Evolutionary conservation across 2,329 filamentous ascomycete genomes (phyloP).

Genomic region (Sporothrix euskadiensis): DNA sequence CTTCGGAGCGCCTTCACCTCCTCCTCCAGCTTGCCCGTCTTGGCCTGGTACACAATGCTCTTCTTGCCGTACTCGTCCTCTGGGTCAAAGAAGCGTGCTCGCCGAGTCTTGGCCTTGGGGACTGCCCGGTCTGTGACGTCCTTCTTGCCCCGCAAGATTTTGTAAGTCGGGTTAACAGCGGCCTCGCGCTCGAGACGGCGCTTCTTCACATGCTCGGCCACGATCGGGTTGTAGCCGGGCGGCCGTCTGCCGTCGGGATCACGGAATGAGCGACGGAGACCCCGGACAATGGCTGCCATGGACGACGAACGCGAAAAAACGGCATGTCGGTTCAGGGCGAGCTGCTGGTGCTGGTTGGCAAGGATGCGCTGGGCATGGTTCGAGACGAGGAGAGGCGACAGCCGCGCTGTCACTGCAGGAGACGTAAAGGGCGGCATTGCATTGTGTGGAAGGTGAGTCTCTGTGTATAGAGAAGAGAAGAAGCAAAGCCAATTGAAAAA

Average conservation of each 20-base stretch:
- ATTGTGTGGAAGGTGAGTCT: neutral
- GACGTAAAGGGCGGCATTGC: conserved; percentile 26
- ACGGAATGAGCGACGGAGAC: conserved; percentile 32
- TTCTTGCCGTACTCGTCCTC: conserved; percentile 53
- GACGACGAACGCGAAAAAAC: conserved; percentile 29
- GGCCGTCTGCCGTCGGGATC: conserved; percentile 33
- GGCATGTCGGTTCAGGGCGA: neutral
- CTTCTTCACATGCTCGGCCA: conserved; percentile 37
- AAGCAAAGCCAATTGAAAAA: neutral
- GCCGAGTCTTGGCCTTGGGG: conserved; percentile 48
- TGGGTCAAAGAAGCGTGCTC: conserved; percentile 55
- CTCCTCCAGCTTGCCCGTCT: conserved; percentile 47
- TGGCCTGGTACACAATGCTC: conserved; percentile 58
- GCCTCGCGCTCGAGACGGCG: conserved; percentile 35
- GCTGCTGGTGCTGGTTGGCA: neutral
- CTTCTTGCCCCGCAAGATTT: conserved; percentile 52
- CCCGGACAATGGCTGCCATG: conserved; percentile 34
- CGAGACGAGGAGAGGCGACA: conserved; percentile 13
- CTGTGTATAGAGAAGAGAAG: neutral
- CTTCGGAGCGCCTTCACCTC: conserved; percentile 34
- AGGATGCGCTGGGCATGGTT: neutral
- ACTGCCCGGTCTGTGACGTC: conserved; percentile 49
- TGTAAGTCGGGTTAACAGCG: conserved; percentile 38
- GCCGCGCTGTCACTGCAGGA: conserved; percentile 12
- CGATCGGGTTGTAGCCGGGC: conserved; percentile 22